phyloP scores from a whole-genome alignment of 345 rosid genomes.

The Sisymbrium irio region DNA sequence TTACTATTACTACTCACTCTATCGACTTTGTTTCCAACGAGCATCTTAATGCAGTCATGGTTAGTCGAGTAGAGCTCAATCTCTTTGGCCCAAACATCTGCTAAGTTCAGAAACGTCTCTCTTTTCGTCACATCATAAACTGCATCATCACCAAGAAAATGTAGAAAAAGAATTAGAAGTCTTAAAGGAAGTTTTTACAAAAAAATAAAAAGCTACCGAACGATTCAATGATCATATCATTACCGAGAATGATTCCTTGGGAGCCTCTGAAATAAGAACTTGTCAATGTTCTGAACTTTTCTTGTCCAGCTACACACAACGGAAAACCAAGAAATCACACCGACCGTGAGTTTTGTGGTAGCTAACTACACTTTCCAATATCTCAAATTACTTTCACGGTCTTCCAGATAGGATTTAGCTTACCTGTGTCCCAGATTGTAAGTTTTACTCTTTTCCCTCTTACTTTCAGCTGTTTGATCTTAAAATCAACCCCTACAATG shows the following conservation, averaged over 20 bases:
- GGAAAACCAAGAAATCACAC: slow-evolving; percentile 7
- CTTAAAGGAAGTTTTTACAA: neutral
- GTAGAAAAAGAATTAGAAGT: neutral
- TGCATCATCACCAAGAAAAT: slow-evolving; percentile 25
- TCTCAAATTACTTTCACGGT: neutral
- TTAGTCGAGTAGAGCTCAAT: slow-evolving; percentile 78
- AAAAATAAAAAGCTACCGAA: neutral
- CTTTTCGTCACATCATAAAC: slow-evolving; percentile 90
- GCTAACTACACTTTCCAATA: neutral
- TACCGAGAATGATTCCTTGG: slow-evolving; percentile 94
- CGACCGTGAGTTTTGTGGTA: neutral
- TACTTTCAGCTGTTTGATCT: slow-evolving; percentile 65
- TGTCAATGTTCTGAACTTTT: slow-evolving; percentile 76
- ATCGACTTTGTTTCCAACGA: slow-evolving; percentile 89
- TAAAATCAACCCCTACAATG: slow-evolving; percentile 87
- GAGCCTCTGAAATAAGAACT: slow-evolving; percentile 95
- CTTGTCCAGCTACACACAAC: slow-evolving; percentile 86
- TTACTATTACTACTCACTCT: slow-evolving; percentile 45
- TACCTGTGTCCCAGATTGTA: slow-evolving; percentile 98
- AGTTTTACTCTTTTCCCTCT: slow-evolving; percentile 84
- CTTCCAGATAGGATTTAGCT: neutral
- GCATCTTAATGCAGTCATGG: slow-evolving; percentile 65
- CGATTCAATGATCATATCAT: neutral
- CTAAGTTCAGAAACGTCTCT: slow-evolving; percentile 74
- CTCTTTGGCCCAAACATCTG: slow-evolving; percentile 84